phyloP scores from a whole-genome alignment of 345 rosid species.

The Hibiscus mutabilis region DNA sequence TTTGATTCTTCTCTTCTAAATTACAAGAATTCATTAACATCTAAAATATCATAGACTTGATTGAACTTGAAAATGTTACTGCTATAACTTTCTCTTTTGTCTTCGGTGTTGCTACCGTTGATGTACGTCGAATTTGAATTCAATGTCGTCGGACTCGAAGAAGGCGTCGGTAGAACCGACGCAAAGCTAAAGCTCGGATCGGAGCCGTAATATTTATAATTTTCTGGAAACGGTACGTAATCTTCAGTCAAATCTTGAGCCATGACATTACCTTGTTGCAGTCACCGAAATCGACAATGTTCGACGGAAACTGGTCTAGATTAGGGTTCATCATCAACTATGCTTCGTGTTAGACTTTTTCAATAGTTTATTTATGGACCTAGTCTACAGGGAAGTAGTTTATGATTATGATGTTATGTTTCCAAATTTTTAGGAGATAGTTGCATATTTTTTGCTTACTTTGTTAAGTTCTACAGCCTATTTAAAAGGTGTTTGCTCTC shows the following conservation, averaged over 20 bases:
- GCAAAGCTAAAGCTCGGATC: background rate
- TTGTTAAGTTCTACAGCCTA: too few species aligned
- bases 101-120: background rate
- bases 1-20: background rate
- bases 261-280: conserved; percentile 15
- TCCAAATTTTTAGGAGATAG: too few species aligned
- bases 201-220: background rate
- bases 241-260: conserved; percentile 14
- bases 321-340: background rate
- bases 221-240: background rate
- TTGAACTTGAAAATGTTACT: background rate
- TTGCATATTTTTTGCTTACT: too few species aligned
- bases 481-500: too few species aligned
- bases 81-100: background rate
- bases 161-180: background rate
- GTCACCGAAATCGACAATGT: background rate
- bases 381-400: too few species aligned
- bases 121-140: background rate
- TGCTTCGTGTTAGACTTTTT: too few species aligned
- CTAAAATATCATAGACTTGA: background rate
- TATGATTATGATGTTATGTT: too few species aligned
- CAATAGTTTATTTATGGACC: too few species aligned
- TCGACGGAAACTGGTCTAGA: background rate
- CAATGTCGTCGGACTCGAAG: background rate
- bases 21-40: conserved; percentile 40